Conservation (phyloP, 345 rosid genomes). For the Eucalyptus pumila region DNA sequence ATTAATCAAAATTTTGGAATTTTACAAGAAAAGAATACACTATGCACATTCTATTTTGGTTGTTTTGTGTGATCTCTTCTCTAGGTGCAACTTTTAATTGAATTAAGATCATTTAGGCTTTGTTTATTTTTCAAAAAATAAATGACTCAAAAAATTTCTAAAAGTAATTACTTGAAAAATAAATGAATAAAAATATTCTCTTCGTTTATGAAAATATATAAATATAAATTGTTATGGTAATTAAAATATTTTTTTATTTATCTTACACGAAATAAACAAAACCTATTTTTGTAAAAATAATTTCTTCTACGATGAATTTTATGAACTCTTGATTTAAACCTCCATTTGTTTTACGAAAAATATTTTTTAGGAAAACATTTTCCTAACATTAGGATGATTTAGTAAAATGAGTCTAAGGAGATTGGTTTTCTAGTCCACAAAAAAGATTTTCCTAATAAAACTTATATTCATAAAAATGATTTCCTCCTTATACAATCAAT, state of each 20-base stretch:
- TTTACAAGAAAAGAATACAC: not conserved
- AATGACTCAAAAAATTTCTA: not conserved
- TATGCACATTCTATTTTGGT: not conserved
- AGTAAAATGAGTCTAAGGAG: not conserved
- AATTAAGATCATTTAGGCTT: not conserved
- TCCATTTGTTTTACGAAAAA: not conserved
- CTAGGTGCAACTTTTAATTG: not conserved
- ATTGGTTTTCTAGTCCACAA: not conserved
- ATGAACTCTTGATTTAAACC: not conserved
- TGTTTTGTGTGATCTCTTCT: not conserved
- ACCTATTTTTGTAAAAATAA: not conserved
- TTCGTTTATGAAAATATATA: fast-evolving
- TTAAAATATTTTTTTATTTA: not conserved
- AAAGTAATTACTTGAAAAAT: not conserved
- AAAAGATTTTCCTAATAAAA: too few species aligned
- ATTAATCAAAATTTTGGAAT: not conserved
- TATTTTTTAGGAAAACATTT: too few species aligned
- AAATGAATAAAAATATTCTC: not conserved
- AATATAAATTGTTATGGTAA: not conserved
- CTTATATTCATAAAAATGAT: too few species aligned
- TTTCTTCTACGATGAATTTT: not conserved
- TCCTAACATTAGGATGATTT: not conserved
- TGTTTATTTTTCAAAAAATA: not conserved
- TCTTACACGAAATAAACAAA: not conserved
- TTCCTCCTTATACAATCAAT: not conserved